Percentiles rank a stretch among this genome's conserved stretches.
Conservation (phyloP, 2,329 filamentous ascomycete genomes). For the Fusarium albosuccineum region DNA sequence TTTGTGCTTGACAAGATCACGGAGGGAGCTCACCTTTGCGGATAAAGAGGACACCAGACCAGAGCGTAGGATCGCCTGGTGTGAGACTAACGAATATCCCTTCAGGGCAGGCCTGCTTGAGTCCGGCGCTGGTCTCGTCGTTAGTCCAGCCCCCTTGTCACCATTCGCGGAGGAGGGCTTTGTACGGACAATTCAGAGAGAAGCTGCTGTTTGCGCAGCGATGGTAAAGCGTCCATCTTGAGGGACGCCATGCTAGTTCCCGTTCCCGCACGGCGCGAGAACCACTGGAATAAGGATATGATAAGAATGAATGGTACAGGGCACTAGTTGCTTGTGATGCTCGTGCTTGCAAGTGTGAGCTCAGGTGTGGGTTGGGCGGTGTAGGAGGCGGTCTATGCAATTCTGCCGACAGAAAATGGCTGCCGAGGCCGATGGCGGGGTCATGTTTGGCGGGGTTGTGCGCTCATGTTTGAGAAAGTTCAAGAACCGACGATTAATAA, state of each 20-base stretch:
- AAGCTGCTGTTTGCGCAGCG: constrained; percentile 79
- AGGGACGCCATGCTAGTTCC: constrained; percentile 57
- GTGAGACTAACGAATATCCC: constrained; percentile 90
- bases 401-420: constrained; percentile 1
- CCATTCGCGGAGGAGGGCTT: constrained; percentile 9
- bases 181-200: constrained; percentile 82
- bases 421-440: not conserved
- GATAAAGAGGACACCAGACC: constrained; percentile 93
- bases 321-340: not conserved
- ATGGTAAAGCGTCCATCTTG: constrained; percentile 62
- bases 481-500: not conserved
- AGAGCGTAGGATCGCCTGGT: constrained; percentile 82
- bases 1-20: too few species aligned
- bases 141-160: constrained; percentile 37
- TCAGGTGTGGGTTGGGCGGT: constrained; percentile 37
- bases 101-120: constrained; percentile 85
- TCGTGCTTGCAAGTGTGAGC: not conserved
- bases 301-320: not conserved
- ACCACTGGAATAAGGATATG: not conserved
- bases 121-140: constrained; percentile 71
- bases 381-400: constrained; percentile 43
- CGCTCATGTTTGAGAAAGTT: constrained; percentile 1
- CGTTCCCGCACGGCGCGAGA: not conserved
- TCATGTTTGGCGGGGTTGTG: not conserved
- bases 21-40: constrained; percentile 76